Base-by-base conservation (phyloP, 805 yeast genomes). In the Candida tibetensis region DNA sequence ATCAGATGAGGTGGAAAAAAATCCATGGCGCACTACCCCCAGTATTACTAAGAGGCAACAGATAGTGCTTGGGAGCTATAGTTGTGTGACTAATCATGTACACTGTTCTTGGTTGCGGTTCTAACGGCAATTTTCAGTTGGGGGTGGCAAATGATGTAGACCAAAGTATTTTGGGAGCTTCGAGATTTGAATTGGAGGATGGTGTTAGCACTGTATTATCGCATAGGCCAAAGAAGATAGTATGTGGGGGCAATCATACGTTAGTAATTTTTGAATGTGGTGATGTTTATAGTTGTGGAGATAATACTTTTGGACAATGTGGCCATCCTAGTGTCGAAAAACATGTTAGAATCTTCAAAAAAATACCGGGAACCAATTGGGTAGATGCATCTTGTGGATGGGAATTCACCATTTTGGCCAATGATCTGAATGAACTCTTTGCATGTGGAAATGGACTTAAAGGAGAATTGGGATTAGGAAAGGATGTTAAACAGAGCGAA, bases 221-320 rank as follows among this genome's bases (percentile, higher is more conserved):
- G 7, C 13, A 25, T 3, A 44, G 36, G n/a, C 72, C 81, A 0
- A 37, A 52, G 34, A 65, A 68, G 46, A 66, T 89, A 9, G 73
- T 70, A 0, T 79, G 89, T 49, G 97, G 96, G 3, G 97, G 98
- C 0, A 90, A 90, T 49, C 97, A 91, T 55, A 82, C 95, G 0
- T 49, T 86, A 13, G 44, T 87, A 2, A 55, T 88, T 5, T 55
- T 75, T 9, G 64, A 59, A 1, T 60, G 70, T 32, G 91, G 91
- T 1, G 55, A 60, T 0, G 56, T 82, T 1, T 80, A 59, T 45
- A 75, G 74, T 0, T 48, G 77, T 34, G 97, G 97, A 1, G 77
- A 69, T 39, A 82, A 81, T 48, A 36, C 60, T 0, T 37, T 45
- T 29, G 81, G 84, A 1, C 89, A 85, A 55, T 72, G 78, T 47